Conservation (phyloP, 106 monocot genomes). For the Dendrobium officinale region DNA sequence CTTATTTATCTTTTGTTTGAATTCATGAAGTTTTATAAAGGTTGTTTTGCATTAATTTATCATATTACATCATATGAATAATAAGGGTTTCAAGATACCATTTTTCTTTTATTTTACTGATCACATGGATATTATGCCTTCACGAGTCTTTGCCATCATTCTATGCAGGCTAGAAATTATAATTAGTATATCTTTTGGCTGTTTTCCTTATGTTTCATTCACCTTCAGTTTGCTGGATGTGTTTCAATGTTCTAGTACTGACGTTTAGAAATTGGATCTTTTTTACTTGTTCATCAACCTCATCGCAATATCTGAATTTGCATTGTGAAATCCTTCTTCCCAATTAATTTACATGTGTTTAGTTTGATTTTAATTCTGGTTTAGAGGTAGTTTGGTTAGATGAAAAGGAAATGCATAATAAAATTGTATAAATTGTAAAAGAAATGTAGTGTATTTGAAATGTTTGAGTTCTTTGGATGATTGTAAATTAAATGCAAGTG, state of each 20-base stretch:
- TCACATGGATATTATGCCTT: not conserved
- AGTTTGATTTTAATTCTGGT: too few relatives aligned
- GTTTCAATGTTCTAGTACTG: not conserved
- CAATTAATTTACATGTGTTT: too few relatives aligned
- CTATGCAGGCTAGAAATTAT: not conserved
- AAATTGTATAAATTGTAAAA: too few relatives aligned
- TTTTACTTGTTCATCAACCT: not conserved
- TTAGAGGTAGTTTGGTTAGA: too few relatives aligned
- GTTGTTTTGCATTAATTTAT: conserved; percentile 1
- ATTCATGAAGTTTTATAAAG: conserved; percentile 4
- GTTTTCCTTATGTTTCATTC: not conserved
- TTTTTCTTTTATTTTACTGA: not conserved
- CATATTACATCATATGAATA: not conserved
- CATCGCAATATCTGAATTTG: not conserved
- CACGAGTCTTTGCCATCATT: not conserved
- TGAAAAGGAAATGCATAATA: too few relatives aligned
- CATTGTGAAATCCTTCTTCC: not conserved
- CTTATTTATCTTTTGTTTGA: not conserved
- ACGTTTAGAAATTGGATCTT: not conserved
- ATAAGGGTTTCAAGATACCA: not conserved
- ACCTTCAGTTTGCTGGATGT: not conserved
- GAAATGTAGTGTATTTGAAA: too few relatives aligned
- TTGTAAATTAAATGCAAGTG: too few relatives aligned
- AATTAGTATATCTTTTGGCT: not conserved
- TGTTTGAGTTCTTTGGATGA: too few relatives aligned